Base-by-base conservation (phyloP, 2,329 filamentous ascomycete genomes). In the Cephalotrichum gorgonifer region DNA sequence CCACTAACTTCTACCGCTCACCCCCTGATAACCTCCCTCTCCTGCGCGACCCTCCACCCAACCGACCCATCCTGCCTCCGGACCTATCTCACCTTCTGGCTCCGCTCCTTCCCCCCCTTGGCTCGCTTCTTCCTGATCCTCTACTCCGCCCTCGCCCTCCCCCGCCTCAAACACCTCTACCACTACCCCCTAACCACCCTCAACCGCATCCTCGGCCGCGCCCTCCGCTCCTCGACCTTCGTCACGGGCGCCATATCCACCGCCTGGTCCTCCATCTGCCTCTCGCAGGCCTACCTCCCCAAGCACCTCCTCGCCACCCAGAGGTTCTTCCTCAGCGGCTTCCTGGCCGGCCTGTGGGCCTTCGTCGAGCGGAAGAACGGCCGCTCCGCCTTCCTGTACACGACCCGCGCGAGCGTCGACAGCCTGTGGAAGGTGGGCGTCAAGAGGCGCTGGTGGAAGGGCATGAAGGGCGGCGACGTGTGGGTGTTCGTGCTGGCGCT, bases 391-490 rank as follows among this genome's bases (percentile, higher is more conserved):
- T 95, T 94, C 64, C 58, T 96, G 52, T 93, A 93, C 64, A 83
- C 80, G 54, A 80, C 86, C 27, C 76, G 90, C 2, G 70, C 83
- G n/a, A 88, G 85, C 52, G 72, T 95, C 27, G 86, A 95, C 62
- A 87, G 81, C 33, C 65, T 89, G 43, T 97, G 89, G 88, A 95
- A 95, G 71, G 88, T 95, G 0, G 89, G 90, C n/a, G 79, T 86
- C 49, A 97, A 97, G 79, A 74, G 84, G 30, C 78, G 88, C 1
- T 88, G 88, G 81, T 95, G 91, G 88, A 81, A 77, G 54, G 87
- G 87, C 11, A 75, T 93, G 62, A 79, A 76, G 58, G 86, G 87
- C 33, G 89, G 89, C 0, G 91, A 97, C 65, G 79, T 96, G 5
- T 78, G 85, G 69, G 70, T 97, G 3, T 90, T 97, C 60, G 85